Conservation (phyloP, 2,329 filamentous ascomycete genomes). For the Sarocladium brachiariae region DNA sequence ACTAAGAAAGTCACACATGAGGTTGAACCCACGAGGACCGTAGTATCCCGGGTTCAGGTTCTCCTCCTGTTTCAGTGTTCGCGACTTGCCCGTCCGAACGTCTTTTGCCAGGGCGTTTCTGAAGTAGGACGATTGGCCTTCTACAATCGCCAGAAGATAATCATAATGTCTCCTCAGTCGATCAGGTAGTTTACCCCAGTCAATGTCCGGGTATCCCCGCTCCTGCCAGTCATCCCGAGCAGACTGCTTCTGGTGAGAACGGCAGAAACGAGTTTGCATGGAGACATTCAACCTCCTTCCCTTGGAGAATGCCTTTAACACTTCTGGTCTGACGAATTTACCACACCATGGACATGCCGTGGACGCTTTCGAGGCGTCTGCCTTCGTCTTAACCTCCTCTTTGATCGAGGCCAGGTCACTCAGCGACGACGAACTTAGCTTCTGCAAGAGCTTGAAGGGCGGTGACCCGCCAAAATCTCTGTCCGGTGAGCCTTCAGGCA, state of each 20-base stretch:
- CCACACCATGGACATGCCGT: constrained; percentile 60
- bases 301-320: constrained; percentile 47
- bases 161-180: constrained; percentile 57
- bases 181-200: constrained; percentile 33
- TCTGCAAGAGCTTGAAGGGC: background rate
- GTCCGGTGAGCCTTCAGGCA: background rate
- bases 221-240: constrained; percentile 41
- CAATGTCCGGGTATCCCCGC: constrained; percentile 52
- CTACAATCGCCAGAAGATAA: constrained; percentile 52
- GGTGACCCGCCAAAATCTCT: background rate
- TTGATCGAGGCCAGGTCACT: background rate
- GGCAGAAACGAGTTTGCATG: constrained; percentile 58
- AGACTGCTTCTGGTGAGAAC: constrained; percentile 49
- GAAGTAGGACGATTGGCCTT: constrained; percentile 55
- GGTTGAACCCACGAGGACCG: constrained; percentile 63
- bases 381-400: constrained; percentile 11
- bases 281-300: constrained; percentile 45
- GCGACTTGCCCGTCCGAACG: constrained; percentile 50
- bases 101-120: constrained; percentile 47
- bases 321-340: constrained; percentile 44
- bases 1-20: constrained; percentile 66
- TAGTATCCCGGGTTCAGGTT: constrained; percentile 74
- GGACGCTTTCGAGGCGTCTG: background rate
- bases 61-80: constrained; percentile 52
- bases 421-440: background rate